Evolutionary conservation across 2,329 filamentous ascomycete genomes (phyloP).

Genomic region (Helotiales sp.): DNA sequence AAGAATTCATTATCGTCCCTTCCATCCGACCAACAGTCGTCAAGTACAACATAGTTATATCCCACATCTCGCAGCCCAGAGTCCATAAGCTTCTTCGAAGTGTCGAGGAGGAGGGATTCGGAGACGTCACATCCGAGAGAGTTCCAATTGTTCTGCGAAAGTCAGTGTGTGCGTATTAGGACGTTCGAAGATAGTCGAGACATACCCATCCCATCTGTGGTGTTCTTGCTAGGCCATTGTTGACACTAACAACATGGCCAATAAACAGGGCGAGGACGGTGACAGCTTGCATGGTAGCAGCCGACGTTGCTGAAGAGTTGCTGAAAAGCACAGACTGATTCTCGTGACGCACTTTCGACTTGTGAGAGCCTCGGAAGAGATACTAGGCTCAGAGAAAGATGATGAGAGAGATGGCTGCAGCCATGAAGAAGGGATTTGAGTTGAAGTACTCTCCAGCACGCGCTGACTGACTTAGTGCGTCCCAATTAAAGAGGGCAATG

Average conservation of each 20-base stretch:
- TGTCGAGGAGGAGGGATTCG: constrained; percentile 46
- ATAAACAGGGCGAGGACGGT: constrained; percentile 1
- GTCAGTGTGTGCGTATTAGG: background rate
- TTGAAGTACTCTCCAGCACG: background rate
- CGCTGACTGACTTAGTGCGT: background rate
- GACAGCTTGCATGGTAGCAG: background rate
- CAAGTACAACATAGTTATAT: constrained; percentile 54
- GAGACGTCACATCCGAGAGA: constrained; percentile 51
- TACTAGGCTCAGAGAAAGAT: no score
- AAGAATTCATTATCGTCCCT: constrained; percentile 35
- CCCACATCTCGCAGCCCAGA: constrained; percentile 50
- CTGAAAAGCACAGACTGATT: background rate
- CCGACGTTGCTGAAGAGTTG: background rate
- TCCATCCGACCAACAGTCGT: constrained; percentile 49
- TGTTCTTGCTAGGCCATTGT: constrained; percentile 39
- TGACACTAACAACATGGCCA: constrained; percentile 24
- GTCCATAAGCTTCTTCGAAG: constrained; percentile 46
- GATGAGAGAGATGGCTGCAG: constrained; percentile 3
- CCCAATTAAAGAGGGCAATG: background rate
- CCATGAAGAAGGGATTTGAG: background rate
- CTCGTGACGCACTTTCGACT: background rate
- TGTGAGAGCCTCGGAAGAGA: background rate
- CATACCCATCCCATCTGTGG: constrained; percentile 42
- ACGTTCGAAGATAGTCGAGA: background rate
- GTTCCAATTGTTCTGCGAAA: constrained; percentile 43